phyloP scores from a whole-genome alignment of 2,329 filamentous ascomycete genomes.

The Alternaria ethzedia region DNA sequence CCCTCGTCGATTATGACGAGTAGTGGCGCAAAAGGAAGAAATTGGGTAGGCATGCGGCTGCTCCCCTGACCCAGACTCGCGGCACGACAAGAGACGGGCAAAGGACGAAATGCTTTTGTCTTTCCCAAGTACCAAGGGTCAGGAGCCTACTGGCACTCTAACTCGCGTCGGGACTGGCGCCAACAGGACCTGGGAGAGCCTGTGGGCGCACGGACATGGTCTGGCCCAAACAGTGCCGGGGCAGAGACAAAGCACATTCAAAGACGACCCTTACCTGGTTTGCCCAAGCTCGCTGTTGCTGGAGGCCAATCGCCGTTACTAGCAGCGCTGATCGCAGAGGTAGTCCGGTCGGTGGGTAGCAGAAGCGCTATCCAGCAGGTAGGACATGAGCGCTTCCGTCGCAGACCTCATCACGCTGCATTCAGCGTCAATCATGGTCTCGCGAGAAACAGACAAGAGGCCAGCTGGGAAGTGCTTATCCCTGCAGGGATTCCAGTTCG shows the following conservation, averaged over 20 bases:
- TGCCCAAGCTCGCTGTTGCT: constrained; percentile 30
- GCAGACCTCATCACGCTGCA: constrained; percentile 22
- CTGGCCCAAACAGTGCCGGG: constrained; percentile 39
- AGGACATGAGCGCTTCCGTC: constrained; percentile 17
- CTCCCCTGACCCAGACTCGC: constrained; percentile 42
- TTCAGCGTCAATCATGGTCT: constrained; percentile 20
- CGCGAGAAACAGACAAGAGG: constrained; percentile 10
- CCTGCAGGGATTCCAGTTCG: constrained; percentile 32
- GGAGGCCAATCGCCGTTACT: constrained; percentile 25
- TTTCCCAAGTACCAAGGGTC: constrained; percentile 45
- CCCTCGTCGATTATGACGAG: not conserved
- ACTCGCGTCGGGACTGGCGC: constrained; percentile 45
- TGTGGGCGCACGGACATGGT: constrained; percentile 40
- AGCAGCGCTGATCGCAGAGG: constrained; percentile 22
- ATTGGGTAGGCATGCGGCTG: constrained; percentile 38
- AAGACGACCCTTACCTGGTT: constrained; percentile 26
- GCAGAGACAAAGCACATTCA: constrained; percentile 41
- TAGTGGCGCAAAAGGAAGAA: constrained; percentile 12
- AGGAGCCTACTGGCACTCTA: constrained; percentile 32
- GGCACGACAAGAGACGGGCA: constrained; percentile 40
- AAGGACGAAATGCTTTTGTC: constrained; percentile 31
- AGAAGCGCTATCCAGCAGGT: constrained; percentile 16
- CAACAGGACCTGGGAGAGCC: constrained; percentile 33
- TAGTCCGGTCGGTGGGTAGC: constrained; percentile 10
- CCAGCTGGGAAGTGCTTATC: constrained; percentile 22